phyloP scores from a whole-genome alignment of 805 yeast genomes.

The Saccharomycopsis microspora region DNA sequence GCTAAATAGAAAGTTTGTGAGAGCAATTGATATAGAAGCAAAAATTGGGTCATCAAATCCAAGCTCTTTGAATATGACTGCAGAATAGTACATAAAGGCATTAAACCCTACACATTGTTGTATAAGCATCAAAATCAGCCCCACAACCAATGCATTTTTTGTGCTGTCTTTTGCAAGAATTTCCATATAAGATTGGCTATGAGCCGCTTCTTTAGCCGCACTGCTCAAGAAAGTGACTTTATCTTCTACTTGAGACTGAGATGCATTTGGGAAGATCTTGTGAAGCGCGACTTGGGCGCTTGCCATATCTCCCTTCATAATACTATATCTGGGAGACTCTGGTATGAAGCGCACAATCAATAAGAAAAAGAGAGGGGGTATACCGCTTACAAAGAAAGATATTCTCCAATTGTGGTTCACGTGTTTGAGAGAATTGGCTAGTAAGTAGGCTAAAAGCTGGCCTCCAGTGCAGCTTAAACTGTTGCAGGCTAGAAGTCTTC shows the following conservation, averaged over 20 bases:
- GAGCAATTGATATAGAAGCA: conserved; percentile 43
- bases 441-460: conserved; percentile 33
- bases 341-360: conserved; percentile 32
- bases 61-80: conserved; percentile 41
- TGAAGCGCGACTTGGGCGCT: conserved; percentile 32
- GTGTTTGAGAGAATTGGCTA: conserved; percentile 25
- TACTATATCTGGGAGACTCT: conserved; percentile 37
- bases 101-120: conserved; percentile 56
- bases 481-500: conserved; percentile 28
- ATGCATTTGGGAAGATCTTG: conserved; percentile 32
- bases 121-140: conserved; percentile 40
- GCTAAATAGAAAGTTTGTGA: conserved; percentile 44
- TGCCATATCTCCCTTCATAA: conserved; percentile 23
- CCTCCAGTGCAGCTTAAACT: conserved; percentile 38
- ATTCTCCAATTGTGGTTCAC: conserved; percentile 27
- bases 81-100: conserved; percentile 52
- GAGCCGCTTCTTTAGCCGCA: conserved; percentile 25
- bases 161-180: conserved; percentile 18
- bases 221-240: conserved; percentile 38
- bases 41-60: conserved; percentile 43
- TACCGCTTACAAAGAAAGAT: conserved; percentile 27
- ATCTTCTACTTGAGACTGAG: conserved; percentile 30
- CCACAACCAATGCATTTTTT: conserved; percentile 31
- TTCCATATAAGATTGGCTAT: background rate
- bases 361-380: conserved; percentile 32